Conservation (phyloP, 495 filamentous ascomycete species). For the Penicillium manginii region DNA sequence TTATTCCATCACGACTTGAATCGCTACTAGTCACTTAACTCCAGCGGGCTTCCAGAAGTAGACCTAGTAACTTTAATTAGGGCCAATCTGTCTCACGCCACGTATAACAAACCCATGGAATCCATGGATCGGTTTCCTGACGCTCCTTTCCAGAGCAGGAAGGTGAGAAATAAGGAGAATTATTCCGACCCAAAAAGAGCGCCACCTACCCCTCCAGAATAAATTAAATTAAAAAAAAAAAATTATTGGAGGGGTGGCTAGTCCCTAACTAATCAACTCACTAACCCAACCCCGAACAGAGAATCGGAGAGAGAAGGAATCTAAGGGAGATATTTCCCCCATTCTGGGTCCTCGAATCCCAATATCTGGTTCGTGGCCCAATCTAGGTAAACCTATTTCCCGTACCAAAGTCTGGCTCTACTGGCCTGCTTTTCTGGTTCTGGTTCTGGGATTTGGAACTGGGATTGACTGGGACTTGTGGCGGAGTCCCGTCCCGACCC, state of each 20-base stretch:
- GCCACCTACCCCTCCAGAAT: not conserved
- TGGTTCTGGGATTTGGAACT: not conserved
- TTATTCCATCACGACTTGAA: too few species aligned
- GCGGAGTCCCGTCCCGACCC: conserved; percentile 26
- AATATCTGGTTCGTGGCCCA: conserved; percentile 3
- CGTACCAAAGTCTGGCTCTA: conserved; percentile 1
- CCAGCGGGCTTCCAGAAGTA: not conserved
- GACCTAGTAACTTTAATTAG: not conserved
- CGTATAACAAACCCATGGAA: not conserved
- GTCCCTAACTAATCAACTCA: too few species aligned
- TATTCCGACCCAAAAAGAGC: not conserved
- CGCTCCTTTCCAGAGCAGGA: conserved; percentile 28
- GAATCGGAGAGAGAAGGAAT: not conserved
- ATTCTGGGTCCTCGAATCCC: not conserved
- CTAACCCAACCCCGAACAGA: not conserved
- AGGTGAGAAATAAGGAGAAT: conserved; percentile 19
- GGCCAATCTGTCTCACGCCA: not conserved
- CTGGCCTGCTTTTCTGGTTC: too few species aligned
- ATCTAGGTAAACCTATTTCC: not conserved
- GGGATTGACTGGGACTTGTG: not conserved
- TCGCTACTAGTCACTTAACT: not conserved
- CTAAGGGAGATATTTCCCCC: too few species aligned
- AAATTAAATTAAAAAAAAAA: not conserved
- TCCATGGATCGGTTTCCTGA: not conserved
- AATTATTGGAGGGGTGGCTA: too few species aligned